Evolutionary conservation across 2,329 filamentous ascomycete genomes (phyloP).

Genomic region (Monosporascus sp.): DNA sequence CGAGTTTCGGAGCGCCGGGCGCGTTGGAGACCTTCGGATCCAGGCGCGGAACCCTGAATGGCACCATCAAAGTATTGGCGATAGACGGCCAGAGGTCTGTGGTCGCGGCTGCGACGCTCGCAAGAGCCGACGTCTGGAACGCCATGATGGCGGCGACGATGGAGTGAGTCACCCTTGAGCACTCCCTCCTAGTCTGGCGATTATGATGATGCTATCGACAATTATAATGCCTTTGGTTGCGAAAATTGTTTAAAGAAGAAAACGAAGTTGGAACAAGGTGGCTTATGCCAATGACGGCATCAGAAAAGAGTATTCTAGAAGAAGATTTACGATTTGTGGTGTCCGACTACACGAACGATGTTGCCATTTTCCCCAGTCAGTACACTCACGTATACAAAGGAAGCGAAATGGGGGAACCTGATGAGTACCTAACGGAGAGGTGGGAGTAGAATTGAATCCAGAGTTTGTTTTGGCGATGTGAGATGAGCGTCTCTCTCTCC

Average conservation of each 20-base stretch:
- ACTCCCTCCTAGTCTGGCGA: not conserved
- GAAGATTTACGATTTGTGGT: not conserved
- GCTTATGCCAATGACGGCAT: not conserved
- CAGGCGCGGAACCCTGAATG: constrained; percentile 24
- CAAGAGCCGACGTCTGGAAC: constrained; percentile 22
- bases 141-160: constrained; percentile 20
- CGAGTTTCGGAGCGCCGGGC: constrained; percentile 2
- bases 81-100: constrained; percentile 43
- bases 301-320: not conserved
- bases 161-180: not conserved
- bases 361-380: not conserved
- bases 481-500: too few relatives aligned
- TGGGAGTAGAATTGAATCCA: too few relatives aligned
- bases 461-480: too few relatives aligned
- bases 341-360: not conserved
- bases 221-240: not conserved
- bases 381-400: not conserved
- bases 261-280: not conserved
- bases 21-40: constrained; percentile 3
- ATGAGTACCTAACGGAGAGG: too few relatives aligned
- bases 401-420: not conserved
- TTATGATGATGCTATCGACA: not conserved
- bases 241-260: not conserved
- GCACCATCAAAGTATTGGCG: constrained; percentile 31
- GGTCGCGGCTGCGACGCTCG: constrained; percentile 37